Conservation (phyloP, 2,329 filamentous ascomycete species). For the Cytospora schulzeri region DNA sequence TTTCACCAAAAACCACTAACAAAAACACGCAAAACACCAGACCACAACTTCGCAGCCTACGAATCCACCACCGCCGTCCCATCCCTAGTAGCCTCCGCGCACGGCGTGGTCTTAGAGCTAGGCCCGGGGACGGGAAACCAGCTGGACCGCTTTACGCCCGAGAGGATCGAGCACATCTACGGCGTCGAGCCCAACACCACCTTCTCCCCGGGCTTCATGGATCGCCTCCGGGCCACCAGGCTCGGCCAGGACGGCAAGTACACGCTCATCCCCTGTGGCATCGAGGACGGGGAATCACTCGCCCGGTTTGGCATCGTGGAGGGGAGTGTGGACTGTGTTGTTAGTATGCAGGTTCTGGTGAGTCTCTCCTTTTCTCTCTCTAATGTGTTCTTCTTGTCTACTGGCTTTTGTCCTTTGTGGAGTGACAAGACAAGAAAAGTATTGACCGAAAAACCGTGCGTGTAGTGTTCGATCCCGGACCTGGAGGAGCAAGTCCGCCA, state of each 20-base stretch:
- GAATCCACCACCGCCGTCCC: conserved; percentile 26
- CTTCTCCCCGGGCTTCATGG: conserved; percentile 37
- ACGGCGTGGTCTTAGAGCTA: conserved; percentile 45
- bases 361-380: not conserved
- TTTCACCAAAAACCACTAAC: not conserved
- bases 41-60: conserved; percentile 14
- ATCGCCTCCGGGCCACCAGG: conserved; percentile 33
- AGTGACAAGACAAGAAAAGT: too few species aligned
- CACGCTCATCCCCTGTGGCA: conserved; percentile 40
- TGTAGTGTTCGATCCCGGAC: conserved; percentile 40
- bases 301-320: conserved; percentile 39
- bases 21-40: not conserved
- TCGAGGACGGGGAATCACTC: conserved; percentile 44
- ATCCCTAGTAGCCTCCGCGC: conserved; percentile 20
- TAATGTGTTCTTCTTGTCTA: fast-evolving
- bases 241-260: conserved; percentile 40
- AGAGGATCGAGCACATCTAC: conserved; percentile 39
- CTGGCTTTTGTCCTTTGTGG: too few species aligned
- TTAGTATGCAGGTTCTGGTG: conserved; percentile 45
- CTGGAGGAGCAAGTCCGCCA: conserved; percentile 34
- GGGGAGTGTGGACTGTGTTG: conserved; percentile 42
- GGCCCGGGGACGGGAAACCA: conserved; percentile 49
- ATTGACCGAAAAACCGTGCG: too few species aligned
- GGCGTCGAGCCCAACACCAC: conserved; percentile 45
- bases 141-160: conserved; percentile 41